These are phyloP conservation scores for Kuraishia cidri DNA, from an alignment of 805 yeast genomes.

Conservation along the genomic window DNA sequence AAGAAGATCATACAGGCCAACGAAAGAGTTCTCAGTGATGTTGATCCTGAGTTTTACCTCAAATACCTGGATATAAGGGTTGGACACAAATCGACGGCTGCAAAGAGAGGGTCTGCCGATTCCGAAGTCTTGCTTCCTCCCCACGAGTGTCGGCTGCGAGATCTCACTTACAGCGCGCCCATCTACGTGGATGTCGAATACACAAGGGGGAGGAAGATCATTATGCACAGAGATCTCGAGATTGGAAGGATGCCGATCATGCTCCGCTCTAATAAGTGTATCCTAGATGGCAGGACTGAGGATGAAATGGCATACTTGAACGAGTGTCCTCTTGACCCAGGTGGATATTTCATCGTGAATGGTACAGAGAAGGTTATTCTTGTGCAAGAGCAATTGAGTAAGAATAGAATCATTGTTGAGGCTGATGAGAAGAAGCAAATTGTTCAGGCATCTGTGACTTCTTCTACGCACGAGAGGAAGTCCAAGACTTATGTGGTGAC, in stretches of 20 bases:
- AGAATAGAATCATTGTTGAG: conserved; percentile 96
- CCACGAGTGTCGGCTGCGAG: conserved; percentile 92
- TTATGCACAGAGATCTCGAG: conserved; percentile 82
- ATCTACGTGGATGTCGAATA: conserved; percentile 95
- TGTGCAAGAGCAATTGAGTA: conserved; percentile 93
- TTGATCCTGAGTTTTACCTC: conserved; percentile 93
- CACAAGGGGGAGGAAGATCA: conserved; percentile 89
- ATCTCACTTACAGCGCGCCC: conserved; percentile 91
- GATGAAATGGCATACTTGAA: conserved; percentile 77
- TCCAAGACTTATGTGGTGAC: conserved; percentile 95
- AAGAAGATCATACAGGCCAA: conserved; percentile 91
- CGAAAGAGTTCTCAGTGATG: conserved; percentile 82
- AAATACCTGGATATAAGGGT: conserved; percentile 91
- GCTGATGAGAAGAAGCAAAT: conserved; percentile 92
- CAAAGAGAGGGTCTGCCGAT: conserved; percentile 22
- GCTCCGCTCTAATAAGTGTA: conserved; percentile 91
- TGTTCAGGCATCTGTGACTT: conserved; percentile 96
- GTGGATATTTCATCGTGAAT: conserved; percentile 95
- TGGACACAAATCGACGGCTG: conserved; percentile 63
- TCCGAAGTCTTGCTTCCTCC: conserved; percentile 72
- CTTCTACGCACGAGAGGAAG: conserved; percentile 96
- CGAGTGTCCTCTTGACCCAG: conserved; percentile 98
- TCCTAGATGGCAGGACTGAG: conserved; percentile 71
- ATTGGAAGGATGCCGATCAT: conserved; percentile 99
- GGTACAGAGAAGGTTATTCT: conserved; percentile 97